These are phyloP conservation scores for Cytospora schulzeri DNA, from an alignment of 2,329 filamentous ascomycete species.

Conservation along the genomic window DNA sequence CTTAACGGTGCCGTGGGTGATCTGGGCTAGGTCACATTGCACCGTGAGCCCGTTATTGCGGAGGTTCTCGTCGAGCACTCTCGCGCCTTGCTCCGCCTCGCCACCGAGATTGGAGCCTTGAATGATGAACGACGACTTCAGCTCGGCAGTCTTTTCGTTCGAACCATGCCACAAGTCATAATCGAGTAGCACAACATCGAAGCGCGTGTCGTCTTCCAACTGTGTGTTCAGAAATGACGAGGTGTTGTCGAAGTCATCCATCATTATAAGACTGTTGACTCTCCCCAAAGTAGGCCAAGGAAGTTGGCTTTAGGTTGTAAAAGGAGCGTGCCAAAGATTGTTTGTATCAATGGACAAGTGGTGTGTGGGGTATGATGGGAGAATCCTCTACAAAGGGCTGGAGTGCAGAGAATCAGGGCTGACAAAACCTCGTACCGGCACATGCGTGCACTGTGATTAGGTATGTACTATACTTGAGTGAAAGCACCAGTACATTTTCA, in stretches of 20 bases:
- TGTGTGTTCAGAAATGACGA: not conserved
- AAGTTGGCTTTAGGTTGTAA: no score
- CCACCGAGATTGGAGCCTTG: not conserved
- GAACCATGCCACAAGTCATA: not conserved
- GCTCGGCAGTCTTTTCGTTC: not conserved
- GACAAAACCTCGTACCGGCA: no score
- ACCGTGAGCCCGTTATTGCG: conserved; percentile 6
- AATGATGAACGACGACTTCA: not conserved
- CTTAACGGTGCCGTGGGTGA: conserved; percentile 8
- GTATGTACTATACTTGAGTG: no score
- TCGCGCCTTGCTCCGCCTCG: conserved; percentile 1
- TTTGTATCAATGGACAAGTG: no score
- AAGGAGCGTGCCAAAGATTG: no score
- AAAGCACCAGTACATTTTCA: no score
- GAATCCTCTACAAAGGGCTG: no score
- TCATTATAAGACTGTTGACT: no score
- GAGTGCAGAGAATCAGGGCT: no score
- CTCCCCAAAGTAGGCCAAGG: no score
- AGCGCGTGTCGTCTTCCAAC: conserved; percentile 1
- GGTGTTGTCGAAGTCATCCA: not conserved
- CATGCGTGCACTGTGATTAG: no score
- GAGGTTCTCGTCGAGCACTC: not conserved
- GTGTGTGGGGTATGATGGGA: no score
- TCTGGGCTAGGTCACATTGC: conserved; percentile 3
- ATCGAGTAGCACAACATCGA: not conserved